Percentiles rank a stretch among this genome's conserved stretches.
Conservation (phyloP, 2,329 filamentous ascomycete species). For the Sporothrix protearum region DNA sequence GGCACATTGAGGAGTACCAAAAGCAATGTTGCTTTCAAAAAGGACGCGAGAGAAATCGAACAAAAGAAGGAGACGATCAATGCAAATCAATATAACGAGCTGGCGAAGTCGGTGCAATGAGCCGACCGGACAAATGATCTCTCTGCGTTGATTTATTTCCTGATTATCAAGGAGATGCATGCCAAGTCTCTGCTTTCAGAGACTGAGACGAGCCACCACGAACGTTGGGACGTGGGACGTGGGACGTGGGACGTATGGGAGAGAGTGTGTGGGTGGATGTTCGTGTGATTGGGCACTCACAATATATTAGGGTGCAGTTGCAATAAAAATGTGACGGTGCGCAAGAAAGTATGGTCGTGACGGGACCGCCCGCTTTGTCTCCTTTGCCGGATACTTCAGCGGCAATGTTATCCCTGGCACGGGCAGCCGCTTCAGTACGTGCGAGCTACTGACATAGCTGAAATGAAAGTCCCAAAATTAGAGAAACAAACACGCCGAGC, state of each 20-base stretch:
- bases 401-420: background rate
- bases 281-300: background rate
- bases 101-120: background rate
- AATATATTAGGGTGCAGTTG: background rate
- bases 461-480: background rate
- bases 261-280: background rate
- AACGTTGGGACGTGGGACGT: background rate
- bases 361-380: slow-evolving; percentile 8
- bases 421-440: background rate
- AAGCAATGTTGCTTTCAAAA: background rate
- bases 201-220: background rate
- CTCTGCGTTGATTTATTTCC: background rate
- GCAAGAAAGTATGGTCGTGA: background rate
- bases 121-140: background rate
- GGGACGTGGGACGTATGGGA: background rate
- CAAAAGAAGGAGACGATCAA: background rate
- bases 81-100: no score
- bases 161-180: background rate
- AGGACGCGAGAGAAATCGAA: no score
- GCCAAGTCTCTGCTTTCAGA: background rate
- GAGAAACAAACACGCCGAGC: background rate
- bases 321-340: background rate
- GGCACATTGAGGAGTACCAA: background rate
- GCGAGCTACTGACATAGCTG: background rate
- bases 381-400: slow-evolving; percentile 10